A percentile compares a stretch with the other conserved stretches of the same genome.
phyloP scores from a whole-genome alignment of 257 asterid genomes.

The Solanum paucissectum region DNA sequence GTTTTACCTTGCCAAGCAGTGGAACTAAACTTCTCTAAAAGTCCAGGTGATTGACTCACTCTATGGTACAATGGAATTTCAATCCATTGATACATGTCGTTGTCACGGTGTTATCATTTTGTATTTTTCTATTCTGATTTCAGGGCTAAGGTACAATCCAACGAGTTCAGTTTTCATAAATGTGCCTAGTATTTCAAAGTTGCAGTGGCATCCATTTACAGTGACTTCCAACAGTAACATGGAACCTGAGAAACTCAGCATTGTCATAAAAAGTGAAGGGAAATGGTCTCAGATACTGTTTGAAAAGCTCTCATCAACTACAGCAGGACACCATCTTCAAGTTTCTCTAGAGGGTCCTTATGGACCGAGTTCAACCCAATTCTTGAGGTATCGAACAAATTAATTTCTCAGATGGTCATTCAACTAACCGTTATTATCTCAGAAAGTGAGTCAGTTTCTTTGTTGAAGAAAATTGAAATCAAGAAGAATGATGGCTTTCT shows the following conservation, averaged over 20 bases:
- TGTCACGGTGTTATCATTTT: background rate
- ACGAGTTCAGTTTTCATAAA: conserved; percentile 22
- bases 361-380: conserved; percentile 30
- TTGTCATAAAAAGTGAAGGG: conserved; percentile 20
- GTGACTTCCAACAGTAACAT: conserved; percentile 22
- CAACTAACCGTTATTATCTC: background rate
- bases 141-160: conserved; percentile 21
- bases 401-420: background rate
- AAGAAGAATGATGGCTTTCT: background rate
- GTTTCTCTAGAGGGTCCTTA: conserved; percentile 57
- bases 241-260: conserved; percentile 23
- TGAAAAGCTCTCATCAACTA: conserved; percentile 16
- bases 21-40: conserved; percentile 56
- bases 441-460: background rate
- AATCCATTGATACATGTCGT: background rate
- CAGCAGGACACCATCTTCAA: conserved; percentile 23
- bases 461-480: background rate
- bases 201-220: conserved; percentile 43
- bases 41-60: conserved; percentile 27
- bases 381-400: background rate
- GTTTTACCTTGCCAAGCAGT: conserved; percentile 43
- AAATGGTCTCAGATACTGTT: conserved; percentile 29
- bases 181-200: conserved; percentile 24
- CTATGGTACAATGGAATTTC: background rate
- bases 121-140: background rate